phyloP scores from a whole-genome alignment of 176 grass and related monocot genomes.

The Ensete glaucum region DNA sequence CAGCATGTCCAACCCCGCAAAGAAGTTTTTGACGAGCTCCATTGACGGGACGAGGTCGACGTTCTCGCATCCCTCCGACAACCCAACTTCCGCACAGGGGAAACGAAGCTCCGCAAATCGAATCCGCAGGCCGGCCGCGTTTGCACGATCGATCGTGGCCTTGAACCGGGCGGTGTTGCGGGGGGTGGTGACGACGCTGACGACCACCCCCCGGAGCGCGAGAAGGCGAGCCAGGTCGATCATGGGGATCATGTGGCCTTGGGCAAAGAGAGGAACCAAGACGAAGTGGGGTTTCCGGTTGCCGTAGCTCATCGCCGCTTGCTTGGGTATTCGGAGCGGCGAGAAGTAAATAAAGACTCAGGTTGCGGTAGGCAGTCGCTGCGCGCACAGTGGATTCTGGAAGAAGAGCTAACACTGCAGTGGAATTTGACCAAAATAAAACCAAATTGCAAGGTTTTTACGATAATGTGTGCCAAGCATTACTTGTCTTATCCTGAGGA shows the following conservation, averaged over 20 bases:
- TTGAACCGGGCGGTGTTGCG: conserved; percentile 20
- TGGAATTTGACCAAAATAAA: too few relatives aligned
- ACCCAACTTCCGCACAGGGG: conserved; percentile 2
- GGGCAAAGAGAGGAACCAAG: conserved; percentile 26
- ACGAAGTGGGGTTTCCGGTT: conserved; percentile 19
- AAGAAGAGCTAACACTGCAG: too few relatives aligned
- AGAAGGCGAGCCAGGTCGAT: conserved; percentile 29
- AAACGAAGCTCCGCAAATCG: conserved; percentile 15
- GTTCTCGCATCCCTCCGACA: conserved; percentile 27
- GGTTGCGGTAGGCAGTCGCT: too few relatives aligned
- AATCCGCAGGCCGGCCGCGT: conserved; percentile 13
- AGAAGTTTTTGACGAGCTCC: not conserved
- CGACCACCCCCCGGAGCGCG: conserved; percentile 9
- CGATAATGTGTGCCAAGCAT: too few relatives aligned
- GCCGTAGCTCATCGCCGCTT: too few relatives aligned
- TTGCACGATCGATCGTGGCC: conserved; percentile 19
- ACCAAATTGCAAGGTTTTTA: too few relatives aligned
- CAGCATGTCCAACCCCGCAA: conserved; percentile 10
- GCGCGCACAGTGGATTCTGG: too few relatives aligned
- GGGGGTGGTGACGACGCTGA: conserved; percentile 28
- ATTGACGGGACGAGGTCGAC: not conserved
- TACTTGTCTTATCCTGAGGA: too few relatives aligned
- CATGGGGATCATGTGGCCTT: conserved; percentile 35
- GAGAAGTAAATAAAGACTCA: too few relatives aligned
- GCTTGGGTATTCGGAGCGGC: too few relatives aligned